phyloP scores from a whole-genome alignment of 768 basidiomycete genomes.

The Trametes punicea region DNA sequence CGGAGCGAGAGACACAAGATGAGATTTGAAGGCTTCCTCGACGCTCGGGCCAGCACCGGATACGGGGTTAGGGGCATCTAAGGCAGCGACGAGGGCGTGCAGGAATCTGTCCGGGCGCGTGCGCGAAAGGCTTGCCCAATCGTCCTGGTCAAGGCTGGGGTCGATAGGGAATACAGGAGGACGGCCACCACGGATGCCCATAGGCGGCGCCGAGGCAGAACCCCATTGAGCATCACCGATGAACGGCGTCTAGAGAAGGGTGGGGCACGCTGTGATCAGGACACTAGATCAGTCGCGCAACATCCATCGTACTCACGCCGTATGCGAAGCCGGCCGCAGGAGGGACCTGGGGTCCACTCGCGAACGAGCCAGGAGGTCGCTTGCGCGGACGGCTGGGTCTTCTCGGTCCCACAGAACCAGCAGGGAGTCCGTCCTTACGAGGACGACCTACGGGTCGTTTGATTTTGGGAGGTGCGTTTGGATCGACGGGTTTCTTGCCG shows the following conservation, averaged over 20 bases:
- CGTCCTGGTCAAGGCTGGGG: constrained; percentile 52
- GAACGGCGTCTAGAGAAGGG: constrained; percentile 1
- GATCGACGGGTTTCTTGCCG: constrained; percentile 57
- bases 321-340: constrained; percentile 9
- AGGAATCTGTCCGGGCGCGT: constrained; percentile 58
- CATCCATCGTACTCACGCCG: constrained; percentile 15
- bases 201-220: constrained; percentile 25
- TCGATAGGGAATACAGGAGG: constrained; percentile 39
- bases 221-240: constrained; percentile 11
- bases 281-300: background rate
- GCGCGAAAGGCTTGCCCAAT: constrained; percentile 61
- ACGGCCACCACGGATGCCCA: constrained; percentile 24
- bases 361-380: constrained; percentile 34
- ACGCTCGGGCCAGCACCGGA: constrained; percentile 60
- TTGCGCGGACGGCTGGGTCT: constrained; percentile 40
- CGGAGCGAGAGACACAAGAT: constrained; percentile 61
- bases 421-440: constrained; percentile 77
- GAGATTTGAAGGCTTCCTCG: constrained; percentile 77
- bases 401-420: constrained; percentile 60
- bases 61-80: constrained; percentile 62
- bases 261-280: background rate
- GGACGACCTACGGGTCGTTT: constrained; percentile 81
- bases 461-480: constrained; percentile 46
- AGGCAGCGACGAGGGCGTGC: constrained; percentile 49
- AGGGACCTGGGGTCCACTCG: constrained; percentile 16